phyloP scores from a whole-genome alignment of 495 filamentous ascomycete species.

The Tricharina praecox region DNA sequence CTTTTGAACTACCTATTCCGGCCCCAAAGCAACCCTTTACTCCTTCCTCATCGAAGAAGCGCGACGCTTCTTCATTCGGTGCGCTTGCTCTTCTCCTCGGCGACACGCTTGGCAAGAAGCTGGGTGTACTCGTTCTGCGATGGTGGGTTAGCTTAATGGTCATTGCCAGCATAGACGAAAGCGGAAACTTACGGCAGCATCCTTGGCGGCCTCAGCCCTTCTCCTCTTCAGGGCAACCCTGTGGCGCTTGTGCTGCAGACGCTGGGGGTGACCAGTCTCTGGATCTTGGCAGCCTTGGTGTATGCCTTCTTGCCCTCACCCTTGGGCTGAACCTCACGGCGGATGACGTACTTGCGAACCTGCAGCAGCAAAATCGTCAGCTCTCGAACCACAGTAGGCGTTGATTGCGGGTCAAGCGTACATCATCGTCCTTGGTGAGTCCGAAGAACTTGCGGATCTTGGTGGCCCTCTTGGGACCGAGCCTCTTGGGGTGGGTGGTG shows the following conservation, averaged over 20 bases:
- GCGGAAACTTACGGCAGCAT: constrained; percentile 77
- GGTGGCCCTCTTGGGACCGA: constrained; percentile 96
- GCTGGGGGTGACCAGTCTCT: constrained; percentile 97
- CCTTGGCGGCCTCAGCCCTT: constrained; percentile 80
- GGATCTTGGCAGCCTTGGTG: constrained; percentile 99
- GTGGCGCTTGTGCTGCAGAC: constrained; percentile 99
- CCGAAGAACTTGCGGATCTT: constrained; percentile 98
- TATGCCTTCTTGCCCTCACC: constrained; percentile 88
- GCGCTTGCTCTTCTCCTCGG: constrained; percentile 82
- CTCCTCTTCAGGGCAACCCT: constrained; percentile 93
- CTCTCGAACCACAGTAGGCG: too few relatives aligned
- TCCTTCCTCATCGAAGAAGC: constrained; percentile 94
- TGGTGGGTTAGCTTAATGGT: constrained; percentile 22
- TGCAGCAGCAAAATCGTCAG: constrained; percentile 27
- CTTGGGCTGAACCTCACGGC: constrained; percentile 89
- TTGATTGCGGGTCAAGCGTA: too few relatives aligned
- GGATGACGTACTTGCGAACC: constrained; percentile 98
- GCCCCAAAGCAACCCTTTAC: too few relatives aligned
- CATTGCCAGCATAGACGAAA: background rate
- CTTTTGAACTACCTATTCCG: background rate
- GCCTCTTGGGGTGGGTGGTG: constrained; percentile 87
- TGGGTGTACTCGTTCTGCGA: constrained; percentile 75
- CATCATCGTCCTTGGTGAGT: constrained; percentile 99
- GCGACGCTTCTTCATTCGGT: constrained; percentile 83
- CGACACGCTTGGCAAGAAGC: constrained; percentile 84